Base-by-base conservation (phyloP, 2,329 filamentous ascomycete genomes). In the Conoideocrella luteorostrata region DNA sequence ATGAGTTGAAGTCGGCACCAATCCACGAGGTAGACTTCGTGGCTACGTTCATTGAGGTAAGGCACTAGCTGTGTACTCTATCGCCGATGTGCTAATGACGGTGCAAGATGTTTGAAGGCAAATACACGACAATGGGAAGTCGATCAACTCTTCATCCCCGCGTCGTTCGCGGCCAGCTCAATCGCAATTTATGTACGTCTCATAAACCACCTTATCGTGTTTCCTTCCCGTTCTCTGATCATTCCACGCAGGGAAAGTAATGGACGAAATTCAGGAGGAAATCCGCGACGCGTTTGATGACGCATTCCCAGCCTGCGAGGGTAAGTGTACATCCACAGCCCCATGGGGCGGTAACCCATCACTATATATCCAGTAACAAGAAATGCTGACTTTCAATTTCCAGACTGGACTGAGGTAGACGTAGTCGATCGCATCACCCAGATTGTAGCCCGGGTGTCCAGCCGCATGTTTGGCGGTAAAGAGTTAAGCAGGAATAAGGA, bases 61-160 rank as follows among this genome's bases (percentile, higher is more conserved):
- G n/a, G n/a, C n/a, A n/a, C n/a, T n/a, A n/a, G n/a, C n/a, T n/a
- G n/a, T n/a, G n/a, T 29, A 9, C 9, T 29, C 13, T 29, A 13
- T 29, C 26, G 26, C 9, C 26, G 9, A 29, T 29, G 13, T 29
- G 7, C 9, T 29, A 29, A 7, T 29, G 26, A 29, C 26, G 13
- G 26, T 29, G 7, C 26, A 29, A 29, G 26, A 60, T 60, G 56
- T 61, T 61, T 34, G 58, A 60, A 43, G 58, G 56, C n/a, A 54
- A 54, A 43, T 59, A 60, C 45, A 61, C 57, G 0, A 57, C 56
- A 0, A 54, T 60, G 47, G 57, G 58, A 13, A 58, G 52, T 28
- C 50, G 56, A 6, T 55, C 51, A 2, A 57, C 52, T 1, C 45
- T 60, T 17, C 58, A 60, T 30, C 55, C 57, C 11, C 47, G 57